A percentile compares a stretch with the other conserved stretches of the same genome.
Evolutionary conservation across 352 stramenopile species (phyloP).

Genomic region (Pythium brassicae): DNA sequence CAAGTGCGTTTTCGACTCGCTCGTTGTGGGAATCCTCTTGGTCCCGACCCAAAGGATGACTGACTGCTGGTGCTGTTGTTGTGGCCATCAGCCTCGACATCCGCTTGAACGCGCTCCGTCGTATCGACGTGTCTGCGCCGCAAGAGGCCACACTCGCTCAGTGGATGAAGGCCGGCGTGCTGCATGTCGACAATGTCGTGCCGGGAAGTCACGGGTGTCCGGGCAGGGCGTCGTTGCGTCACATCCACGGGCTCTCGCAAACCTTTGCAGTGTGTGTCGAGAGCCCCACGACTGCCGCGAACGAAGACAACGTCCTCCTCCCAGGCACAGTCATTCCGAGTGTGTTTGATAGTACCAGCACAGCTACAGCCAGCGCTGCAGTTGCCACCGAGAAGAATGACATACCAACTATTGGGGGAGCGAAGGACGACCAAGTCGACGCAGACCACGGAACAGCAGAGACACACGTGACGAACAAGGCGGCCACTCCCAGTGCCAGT

Average conservation of each 20-base stretch:
- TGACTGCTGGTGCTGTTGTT: background rate
- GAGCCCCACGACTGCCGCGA: background rate
- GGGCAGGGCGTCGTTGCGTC: conserved; percentile 1
- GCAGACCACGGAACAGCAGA: background rate
- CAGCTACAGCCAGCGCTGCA: background rate
- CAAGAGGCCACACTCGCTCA: conserved; percentile 20
- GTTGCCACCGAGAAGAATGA: background rate
- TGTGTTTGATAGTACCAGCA: background rate
- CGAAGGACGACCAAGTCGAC: background rate
- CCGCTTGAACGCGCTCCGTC: conserved; percentile 28
- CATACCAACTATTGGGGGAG: no score
- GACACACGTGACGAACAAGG: background rate
- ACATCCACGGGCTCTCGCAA: conserved; percentile 21
- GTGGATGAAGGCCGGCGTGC: conserved; percentile 27
- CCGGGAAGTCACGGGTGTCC: conserved; percentile 5
- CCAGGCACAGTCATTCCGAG: background rate
- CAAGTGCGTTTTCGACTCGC: conserved; percentile 14
- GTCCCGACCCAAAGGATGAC: no score
- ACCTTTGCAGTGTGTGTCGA: conserved; percentile 22
- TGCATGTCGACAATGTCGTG: conserved; percentile 30
- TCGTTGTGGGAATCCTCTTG: background rate
- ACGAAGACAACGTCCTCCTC: conserved; percentile 1
- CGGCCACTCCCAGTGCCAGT: background rate
- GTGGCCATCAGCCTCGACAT: conserved; percentile 27
- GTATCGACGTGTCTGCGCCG: conserved; percentile 25